Base-by-base conservation (phyloP, 2,329 filamentous ascomycete species). In the Exophiala spinifera region DNA sequence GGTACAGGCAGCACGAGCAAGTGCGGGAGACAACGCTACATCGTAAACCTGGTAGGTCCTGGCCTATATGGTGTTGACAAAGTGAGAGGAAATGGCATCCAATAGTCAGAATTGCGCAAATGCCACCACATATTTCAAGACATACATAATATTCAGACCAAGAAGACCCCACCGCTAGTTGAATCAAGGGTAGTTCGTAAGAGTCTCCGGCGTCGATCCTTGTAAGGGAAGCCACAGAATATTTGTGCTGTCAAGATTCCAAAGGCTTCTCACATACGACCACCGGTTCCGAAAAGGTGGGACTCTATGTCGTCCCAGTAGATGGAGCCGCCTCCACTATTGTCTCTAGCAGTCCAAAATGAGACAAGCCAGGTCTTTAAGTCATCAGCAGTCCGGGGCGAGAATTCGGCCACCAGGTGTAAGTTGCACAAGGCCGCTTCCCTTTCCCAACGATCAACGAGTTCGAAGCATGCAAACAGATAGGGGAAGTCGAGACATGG, bases 261-360 rank as follows among this genome's bases (percentile, higher is more conserved):
- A 36, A 8, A 14, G 8, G 19, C 13, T 17, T 15, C 25, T 17
- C 10, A 17, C n/a, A 3, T 31, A 31, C 28, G 45, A 20, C 17
- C 36, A n/a, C 3, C 23, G 13, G 14, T 20, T 3, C 20, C 28
- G 14, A 14, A 15, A 8, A 47, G 25, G 4, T 33, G 19, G 10
- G 13, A 11, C 14, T 20, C 5, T 1, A 47, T 47, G 15, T 34
- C 45, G n/a, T 47, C 45, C 48, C 48, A 51, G 48, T 51, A 44
- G n/a, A 51, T 51, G 14, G 37, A 10, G 31, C n/a, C 14, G 33
- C 14, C 14, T 23, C 11, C 37, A 13, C 43, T 23, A 14, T n/a
- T 37, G 31, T 51, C 48, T 43, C 20, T 31, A 20, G n/a, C 31
- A 17, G 36, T n/a, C 48, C 48, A 51, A 20, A 51, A 51, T 43